Base-by-base conservation (phyloP, 257 asterid genomes). In the Solanum virginianum region DNA sequence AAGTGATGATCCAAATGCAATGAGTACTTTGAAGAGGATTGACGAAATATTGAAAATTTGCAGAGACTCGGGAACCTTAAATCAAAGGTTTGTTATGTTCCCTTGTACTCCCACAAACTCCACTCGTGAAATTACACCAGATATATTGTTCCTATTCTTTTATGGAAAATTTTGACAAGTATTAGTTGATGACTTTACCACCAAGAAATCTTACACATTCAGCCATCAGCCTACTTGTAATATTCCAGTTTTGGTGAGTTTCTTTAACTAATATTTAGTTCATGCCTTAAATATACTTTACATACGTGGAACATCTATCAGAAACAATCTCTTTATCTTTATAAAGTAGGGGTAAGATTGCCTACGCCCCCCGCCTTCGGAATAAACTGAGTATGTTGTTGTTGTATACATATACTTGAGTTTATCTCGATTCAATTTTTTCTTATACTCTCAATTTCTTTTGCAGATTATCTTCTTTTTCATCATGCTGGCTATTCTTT, bases 1-100 rank as follows among this genome's bases (percentile, higher is more conserved):
- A 80, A 96, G 98, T 60, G 90, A 85, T 39, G 98, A 95, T 91
- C 99, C 97, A 22, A 96, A 92, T 85, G 94, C 98, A 83, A 89
- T 87, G 84, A 94, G 84, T 87, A 94, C 97, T 1, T 93, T 87
- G 65, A 91, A 90, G 80, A 88, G 83, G 74, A 71, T 96, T 57
- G 99, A 96, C 87, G 85, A 88, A 68, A 91, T 93, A 53, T 82
- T 91, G 91, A 94, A 87, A 88, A 80, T 85, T 16, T 94, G 99
- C 97, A 93, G 91, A 93, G 97, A 93, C n/a, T 95, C 98, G 13
- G 98, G 98, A 89, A 88, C 89, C 77, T 85, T 91, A 4, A 54
- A 49, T 74, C 79, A 84, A 65, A 89, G 93, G 92, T 91, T 80
- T 14, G 88, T 80, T 74, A 36, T 55, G 7, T 49, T 69, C 53